Base-by-base conservation (phyloP, 345 rosid species). In the Acer yangbiense region DNA sequence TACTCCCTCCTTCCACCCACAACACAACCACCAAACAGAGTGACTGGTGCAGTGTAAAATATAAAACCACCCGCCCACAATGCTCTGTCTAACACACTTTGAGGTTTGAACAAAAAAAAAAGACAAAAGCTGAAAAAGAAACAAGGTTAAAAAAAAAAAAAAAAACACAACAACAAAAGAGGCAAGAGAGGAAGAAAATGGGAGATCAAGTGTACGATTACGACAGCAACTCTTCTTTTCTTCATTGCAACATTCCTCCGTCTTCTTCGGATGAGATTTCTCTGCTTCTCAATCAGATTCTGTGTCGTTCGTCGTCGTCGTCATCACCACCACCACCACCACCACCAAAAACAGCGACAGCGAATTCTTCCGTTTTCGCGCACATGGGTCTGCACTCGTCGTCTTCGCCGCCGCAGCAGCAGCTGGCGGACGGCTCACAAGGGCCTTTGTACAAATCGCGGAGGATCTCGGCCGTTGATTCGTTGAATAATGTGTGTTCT, bases 211-310 rank as follows among this genome's bases (percentile, higher is more conserved):
- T 25, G 6, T 65, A 48, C 7, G 62, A 74, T 16, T 29, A 48
- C 27, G 66, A 39, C 35, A 20, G 1, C 65, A 11, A 55, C 14
- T 58, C 69, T 5, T 74, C 80, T 41, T 78, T 54, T 39, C 21
- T 67, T 60, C 82, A 70, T 11, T 18, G 61, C 69, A 71, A 44
- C 64, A 48, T 57, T 21, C 85, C 78, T 79, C 71, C 71, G 54
- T 67, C 83, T 77, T 72, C 86, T 55, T 82, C 90, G 14, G 90
- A 92, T 78, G 94, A 93, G 8, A 83, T 92, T 76, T 90, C 98
- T 21, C 77, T 74, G 81, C 81, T 92, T 74, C 89, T 93, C 68
- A 87, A 84, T 39, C 97, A 92, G 68, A 82, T 92, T 82, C 81
- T 90, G 9, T 86, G 80, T 71, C 89, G 85, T 69, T 90, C 97